Evolutionary conservation across 371 early-diverging fungal genomes (phyloP).

Genomic region (Blakeslea trispora): DNA sequence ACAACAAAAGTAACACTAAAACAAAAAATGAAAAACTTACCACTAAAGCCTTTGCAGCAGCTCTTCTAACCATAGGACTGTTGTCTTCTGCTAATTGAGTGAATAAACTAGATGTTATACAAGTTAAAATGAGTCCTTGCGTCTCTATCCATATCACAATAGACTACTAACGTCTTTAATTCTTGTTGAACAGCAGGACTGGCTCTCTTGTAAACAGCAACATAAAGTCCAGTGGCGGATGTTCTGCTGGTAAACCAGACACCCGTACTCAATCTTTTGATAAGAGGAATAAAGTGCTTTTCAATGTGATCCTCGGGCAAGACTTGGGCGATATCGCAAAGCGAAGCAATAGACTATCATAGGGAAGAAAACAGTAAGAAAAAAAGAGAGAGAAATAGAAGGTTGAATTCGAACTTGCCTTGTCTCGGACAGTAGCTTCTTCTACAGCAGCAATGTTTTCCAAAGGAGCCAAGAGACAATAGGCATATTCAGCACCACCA

Average conservation of each 20-base stretch:
- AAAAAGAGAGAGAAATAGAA: neutral
- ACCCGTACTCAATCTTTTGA: conserved; percentile 87
- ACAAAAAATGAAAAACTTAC: conserved; percentile 8
- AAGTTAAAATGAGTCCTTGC: neutral
- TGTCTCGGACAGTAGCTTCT: conserved; percentile 95
- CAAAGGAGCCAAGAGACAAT: conserved; percentile 85
- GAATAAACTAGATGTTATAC: conserved; percentile 47
- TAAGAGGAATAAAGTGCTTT: conserved; percentile 85
- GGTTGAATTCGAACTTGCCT: conserved; percentile 60
- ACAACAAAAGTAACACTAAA: too few relatives aligned
- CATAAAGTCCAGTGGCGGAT: conserved; percentile 91
- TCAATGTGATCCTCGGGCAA: conserved; percentile 83
- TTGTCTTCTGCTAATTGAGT: conserved; percentile 87
- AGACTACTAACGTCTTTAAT: conserved; percentile 53
- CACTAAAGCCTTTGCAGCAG: conserved; percentile 79
- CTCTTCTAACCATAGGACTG: conserved; percentile 97
- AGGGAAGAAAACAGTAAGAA: too few relatives aligned
- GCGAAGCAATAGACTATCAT: conserved; percentile 88
- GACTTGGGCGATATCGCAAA: conserved; percentile 75
- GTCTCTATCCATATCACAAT: neutral
- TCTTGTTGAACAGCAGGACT: conserved; percentile 78
- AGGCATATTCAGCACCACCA: conserved; percentile 86
- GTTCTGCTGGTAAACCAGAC: conserved; percentile 98
- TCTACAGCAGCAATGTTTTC: conserved; percentile 96
- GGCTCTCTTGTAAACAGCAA: conserved; percentile 75